phyloP scores from a whole-genome alignment of 805 yeast species.

The Debaryomyces castellii region DNA sequence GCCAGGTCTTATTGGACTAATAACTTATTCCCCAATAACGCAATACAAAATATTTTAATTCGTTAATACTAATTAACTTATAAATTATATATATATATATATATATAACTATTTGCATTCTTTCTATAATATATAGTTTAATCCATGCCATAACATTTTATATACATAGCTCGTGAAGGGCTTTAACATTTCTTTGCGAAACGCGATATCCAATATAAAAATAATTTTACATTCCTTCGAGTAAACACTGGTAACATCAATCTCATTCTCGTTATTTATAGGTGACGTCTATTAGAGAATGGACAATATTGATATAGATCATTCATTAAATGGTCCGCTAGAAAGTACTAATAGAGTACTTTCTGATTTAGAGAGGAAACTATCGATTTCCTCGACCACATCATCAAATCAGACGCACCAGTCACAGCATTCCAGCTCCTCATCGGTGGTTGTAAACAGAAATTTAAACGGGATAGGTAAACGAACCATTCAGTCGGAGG shows the following conservation, averaged over 20 bases:
- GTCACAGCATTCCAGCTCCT: conserved; percentile 17
- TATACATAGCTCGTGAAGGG: background rate
- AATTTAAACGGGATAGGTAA: conserved; percentile 20
- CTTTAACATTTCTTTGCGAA: background rate
- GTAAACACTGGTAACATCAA: background rate
- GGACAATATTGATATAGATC: background rate
- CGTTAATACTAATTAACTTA: background rate
- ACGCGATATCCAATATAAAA: background rate
- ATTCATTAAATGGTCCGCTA: background rate
- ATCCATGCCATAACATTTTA: background rate
- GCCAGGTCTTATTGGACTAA: conserved; percentile 7
- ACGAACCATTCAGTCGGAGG: conserved; percentile 30
- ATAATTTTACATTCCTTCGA: background rate
- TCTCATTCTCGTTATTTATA: background rate
- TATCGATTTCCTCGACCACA: conserved; percentile 28
- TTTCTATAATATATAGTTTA: background rate
- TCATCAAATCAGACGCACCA: conserved; percentile 20
- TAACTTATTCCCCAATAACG: background rate
- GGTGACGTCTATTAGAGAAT: background rate
- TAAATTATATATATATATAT: background rate
- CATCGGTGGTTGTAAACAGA: conserved; percentile 17
- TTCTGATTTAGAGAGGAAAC: conserved; percentile 27
- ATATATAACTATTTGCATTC: background rate
- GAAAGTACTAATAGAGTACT: conserved; percentile 2
- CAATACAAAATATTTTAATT: background rate